Evolutionary conservation across 2,329 filamentous ascomycete species (phyloP).

Genomic region (Lasiodiplodia sp.): DNA sequence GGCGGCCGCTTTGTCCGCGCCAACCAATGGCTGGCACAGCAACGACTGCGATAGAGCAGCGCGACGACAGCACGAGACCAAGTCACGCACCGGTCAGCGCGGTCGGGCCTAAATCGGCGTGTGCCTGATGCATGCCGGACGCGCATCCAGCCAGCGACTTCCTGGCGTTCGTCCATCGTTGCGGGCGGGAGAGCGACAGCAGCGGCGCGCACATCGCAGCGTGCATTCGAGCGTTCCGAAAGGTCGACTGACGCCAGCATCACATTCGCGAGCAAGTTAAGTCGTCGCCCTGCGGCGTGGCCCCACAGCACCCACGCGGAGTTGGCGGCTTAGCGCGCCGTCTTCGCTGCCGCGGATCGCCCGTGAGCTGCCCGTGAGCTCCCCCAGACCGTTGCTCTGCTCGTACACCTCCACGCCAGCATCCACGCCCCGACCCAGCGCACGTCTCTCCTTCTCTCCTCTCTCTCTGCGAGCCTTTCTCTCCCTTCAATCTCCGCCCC

Average conservation of each 20-base stretch:
- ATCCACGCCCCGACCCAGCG: conserved; percentile 18
- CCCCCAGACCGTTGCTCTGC: conserved; percentile 26
- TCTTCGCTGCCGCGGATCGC: conserved; percentile 20
- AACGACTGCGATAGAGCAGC: conserved; percentile 17
- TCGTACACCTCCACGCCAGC: conserved; percentile 26
- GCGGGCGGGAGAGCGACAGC: conserved; percentile 25
- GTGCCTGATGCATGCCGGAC: conserved; percentile 8
- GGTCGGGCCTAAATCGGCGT: conserved; percentile 17
- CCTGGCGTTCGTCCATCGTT: neutral
- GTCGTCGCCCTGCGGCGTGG: conserved; percentile 21
- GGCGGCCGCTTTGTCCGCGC: conserved; percentile 17
- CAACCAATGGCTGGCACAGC: conserved; percentile 22
- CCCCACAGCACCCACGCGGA: conserved; percentile 22
- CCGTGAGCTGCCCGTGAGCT: conserved; percentile 24
- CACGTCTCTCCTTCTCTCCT: conserved; percentile 26
- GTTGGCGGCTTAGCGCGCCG: conserved; percentile 23
- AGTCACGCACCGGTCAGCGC: conserved; percentile 15
- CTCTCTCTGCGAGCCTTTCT: conserved; percentile 9
- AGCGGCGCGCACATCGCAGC: conserved; percentile 18
- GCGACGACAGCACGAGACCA: conserved; percentile 20
- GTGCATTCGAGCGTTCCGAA: neutral
- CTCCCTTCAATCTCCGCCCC: conserved; percentile 17
- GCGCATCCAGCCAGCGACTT: neutral
- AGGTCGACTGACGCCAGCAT: neutral
- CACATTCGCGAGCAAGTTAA: conserved; percentile 9